These are phyloP conservation scores for Aspergillus panamensis DNA, from an alignment of 495 filamentous ascomycete genomes.

Conservation along the genomic window DNA sequence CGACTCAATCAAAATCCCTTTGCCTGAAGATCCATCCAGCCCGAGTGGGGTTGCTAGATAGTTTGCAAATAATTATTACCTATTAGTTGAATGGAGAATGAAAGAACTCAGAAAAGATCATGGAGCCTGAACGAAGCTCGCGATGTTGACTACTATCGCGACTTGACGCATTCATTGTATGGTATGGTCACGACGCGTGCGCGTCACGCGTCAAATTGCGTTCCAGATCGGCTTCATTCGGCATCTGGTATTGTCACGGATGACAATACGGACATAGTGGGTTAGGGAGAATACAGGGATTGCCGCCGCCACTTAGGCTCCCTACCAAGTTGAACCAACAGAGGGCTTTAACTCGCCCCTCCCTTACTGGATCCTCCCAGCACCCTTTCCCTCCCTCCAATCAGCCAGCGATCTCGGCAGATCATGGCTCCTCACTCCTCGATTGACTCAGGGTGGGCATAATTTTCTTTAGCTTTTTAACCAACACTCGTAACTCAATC, in stretches of 20 bases:
- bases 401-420: conserved; percentile 17
- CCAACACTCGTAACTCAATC: not conserved
- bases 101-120: conserved; percentile 19
- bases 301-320: not conserved
- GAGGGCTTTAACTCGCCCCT: no score
- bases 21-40: conserved; percentile 18
- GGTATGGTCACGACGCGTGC: conserved; percentile 32
- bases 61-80: conserved; percentile 21
- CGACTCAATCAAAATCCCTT: conserved; percentile 22
- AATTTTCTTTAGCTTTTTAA: not conserved
- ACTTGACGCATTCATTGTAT: conserved; percentile 14
- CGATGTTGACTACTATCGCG: conserved; percentile 16
- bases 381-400: conserved; percentile 8
- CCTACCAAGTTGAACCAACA: no score
- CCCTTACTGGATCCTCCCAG: conserved; percentile 20
- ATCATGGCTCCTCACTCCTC: conserved; percentile 17
- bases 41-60: conserved; percentile 23
- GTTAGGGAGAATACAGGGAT: conserved; percentile 16
- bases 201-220: conserved; percentile 30
- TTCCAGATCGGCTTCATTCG: not conserved
- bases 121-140: not conserved
- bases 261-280: conserved; percentile 22
- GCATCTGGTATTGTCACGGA: conserved; percentile 18
- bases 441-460: not conserved
- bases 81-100: conserved; percentile 27